Conservation (phyloP, 768 basidiomycete species). For the Agaricus subrufescens region DNA sequence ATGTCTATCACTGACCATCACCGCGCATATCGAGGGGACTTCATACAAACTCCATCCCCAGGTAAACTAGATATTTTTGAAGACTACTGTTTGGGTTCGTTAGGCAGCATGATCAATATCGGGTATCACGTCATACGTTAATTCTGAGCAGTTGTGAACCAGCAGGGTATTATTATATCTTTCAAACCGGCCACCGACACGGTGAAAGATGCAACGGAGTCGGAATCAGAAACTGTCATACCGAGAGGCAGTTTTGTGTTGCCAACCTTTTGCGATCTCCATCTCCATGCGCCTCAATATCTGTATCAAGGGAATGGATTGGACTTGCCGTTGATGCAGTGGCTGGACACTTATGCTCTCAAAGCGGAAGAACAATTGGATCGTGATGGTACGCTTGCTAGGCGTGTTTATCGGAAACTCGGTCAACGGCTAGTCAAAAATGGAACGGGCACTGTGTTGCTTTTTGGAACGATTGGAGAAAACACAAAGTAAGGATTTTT, state of each 20-base stretch:
- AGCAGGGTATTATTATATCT: slow-evolving; percentile 47
- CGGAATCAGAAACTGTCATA: slow-evolving; percentile 24
- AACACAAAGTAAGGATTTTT: slow-evolving; percentile 65
- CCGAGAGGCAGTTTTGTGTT: slow-evolving; percentile 59
- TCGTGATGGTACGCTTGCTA: slow-evolving; percentile 51
- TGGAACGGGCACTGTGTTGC: slow-evolving; percentile 72
- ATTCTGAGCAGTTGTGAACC: slow-evolving; percentile 23
- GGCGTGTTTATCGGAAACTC: slow-evolving; percentile 62
- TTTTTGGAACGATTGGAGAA: slow-evolving; percentile 82
- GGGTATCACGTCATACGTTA: not conserved
- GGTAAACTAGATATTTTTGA: slow-evolving; percentile 49
- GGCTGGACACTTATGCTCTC: slow-evolving; percentile 81
- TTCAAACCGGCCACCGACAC: slow-evolving; percentile 28
- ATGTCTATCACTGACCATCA: not conserved
- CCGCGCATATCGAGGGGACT: slow-evolving; percentile 40
- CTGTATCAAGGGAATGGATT: slow-evolving; percentile 85
- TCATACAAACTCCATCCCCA: slow-evolving; percentile 52
- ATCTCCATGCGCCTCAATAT: slow-evolving; percentile 87
- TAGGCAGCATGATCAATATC: slow-evolving; percentile 1
- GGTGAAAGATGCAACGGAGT: slow-evolving; percentile 2
- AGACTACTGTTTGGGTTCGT: slow-evolving; percentile 51
- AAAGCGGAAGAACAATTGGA: slow-evolving; percentile 79
- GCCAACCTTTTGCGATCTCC: slow-evolving; percentile 81
- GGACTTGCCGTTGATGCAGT: slow-evolving; percentile 79
- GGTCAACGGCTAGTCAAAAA: slow-evolving; percentile 60